phyloP scores from a whole-genome alignment of 805 yeast genomes.

The Candida andamanensis region DNA sequence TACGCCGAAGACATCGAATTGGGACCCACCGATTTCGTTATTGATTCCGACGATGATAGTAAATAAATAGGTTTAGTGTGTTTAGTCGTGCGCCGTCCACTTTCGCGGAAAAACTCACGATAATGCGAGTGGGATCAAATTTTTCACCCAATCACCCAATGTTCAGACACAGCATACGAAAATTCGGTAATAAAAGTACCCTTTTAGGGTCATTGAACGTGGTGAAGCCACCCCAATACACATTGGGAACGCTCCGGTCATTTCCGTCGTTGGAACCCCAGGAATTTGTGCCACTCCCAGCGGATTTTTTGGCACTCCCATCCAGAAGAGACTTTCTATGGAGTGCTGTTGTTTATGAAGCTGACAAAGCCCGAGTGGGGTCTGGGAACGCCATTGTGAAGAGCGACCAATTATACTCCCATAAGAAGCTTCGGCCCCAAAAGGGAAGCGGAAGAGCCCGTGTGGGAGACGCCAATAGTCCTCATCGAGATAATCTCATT shows the following conservation, averaged over 20 bases:
- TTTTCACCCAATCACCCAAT: constrained; percentile 12
- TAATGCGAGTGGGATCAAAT: too few species aligned
- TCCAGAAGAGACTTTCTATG: constrained; percentile 87
- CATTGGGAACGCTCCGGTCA: constrained; percentile 68
- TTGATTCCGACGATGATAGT: constrained; percentile 46
- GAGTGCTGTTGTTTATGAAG: constrained; percentile 91
- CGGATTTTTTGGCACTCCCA: constrained; percentile 65
- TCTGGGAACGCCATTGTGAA: constrained; percentile 83
- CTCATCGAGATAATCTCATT: constrained; percentile 85
- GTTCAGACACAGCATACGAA: constrained; percentile 25
- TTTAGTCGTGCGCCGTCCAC: too few species aligned
- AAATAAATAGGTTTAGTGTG: too few species aligned
- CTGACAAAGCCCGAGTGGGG: constrained; percentile 85
- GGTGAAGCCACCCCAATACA: constrained; percentile 57
- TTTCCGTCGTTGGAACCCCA: constrained; percentile 92
- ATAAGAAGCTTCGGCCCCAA: constrained; percentile 79
- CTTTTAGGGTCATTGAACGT: too few species aligned
- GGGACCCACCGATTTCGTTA: constrained; percentile 40
- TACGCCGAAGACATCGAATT: constrained; percentile 41
- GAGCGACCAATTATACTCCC: constrained; percentile 78
- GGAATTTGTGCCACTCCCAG: constrained; percentile 68
- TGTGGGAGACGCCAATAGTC: constrained; percentile 93
- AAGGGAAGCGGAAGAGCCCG: constrained; percentile 95
- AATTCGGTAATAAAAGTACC: constrained; percentile 23
- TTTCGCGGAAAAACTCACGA: too few species aligned